These are phyloP conservation scores for Tulasnella sp. DNA, from an alignment of 768 basidiomycete genomes.

Conservation along the genomic window DNA sequence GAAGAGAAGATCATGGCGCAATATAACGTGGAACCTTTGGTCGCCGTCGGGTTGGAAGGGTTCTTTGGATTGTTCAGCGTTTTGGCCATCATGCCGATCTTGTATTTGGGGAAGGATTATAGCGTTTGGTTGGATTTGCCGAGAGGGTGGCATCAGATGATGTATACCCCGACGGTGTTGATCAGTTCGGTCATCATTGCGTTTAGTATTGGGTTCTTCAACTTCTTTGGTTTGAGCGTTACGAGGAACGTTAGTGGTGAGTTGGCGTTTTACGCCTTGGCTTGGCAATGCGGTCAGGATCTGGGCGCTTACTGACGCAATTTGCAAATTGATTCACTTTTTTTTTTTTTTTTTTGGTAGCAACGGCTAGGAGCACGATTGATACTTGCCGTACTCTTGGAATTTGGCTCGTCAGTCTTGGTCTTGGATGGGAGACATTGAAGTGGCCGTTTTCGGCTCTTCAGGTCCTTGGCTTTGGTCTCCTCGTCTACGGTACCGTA, in stretches of 20 bases:
- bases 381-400: constrained; percentile 91
- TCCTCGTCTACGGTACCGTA: constrained; percentile 92
- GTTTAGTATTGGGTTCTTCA: constrained; percentile 69
- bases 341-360: not conserved
- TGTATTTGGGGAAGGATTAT: constrained; percentile 44
- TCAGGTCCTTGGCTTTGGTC: constrained; percentile 73
- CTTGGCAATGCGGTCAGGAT: no score
- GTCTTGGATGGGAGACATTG: constrained; percentile 82
- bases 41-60: constrained; percentile 92
- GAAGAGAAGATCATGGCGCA: constrained; percentile 93
- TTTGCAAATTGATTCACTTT: not conserved
- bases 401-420: constrained; percentile 92
- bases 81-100: constrained; percentile 65
- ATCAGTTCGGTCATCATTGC: constrained; percentile 62
- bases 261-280: not conserved
- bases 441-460: constrained; percentile 71
- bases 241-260: constrained; percentile 75
- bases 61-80: constrained; percentile 80
- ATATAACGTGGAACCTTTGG: constrained; percentile 77
- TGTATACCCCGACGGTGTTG: constrained; percentile 60
- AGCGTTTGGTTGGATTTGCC: constrained; percentile 69
- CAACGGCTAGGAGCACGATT: constrained; percentile 81
- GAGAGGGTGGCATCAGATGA: constrained; percentile 82
- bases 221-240: constrained; percentile 84
- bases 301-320: not conserved